A percentile compares a stretch with the other conserved stretches of the same genome.
These are phyloP conservation scores for Erucastrum elatum DNA, from an alignment of 345 rosid genomes.

Conservation along the genomic window DNA sequence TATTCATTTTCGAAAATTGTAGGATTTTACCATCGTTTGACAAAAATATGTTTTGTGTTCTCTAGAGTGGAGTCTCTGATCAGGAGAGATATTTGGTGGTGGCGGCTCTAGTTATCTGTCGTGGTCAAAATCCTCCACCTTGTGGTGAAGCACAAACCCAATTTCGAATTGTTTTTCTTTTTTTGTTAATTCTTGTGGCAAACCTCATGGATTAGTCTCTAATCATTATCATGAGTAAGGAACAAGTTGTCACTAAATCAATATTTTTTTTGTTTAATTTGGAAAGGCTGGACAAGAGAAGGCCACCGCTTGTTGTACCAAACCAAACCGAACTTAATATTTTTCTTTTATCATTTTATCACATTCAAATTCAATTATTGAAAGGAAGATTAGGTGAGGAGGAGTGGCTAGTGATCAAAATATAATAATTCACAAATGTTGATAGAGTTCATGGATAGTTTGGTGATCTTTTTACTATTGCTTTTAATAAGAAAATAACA, in stretches of 20 bases:
- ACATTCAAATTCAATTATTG: conserved; percentile 9
- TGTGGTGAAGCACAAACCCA: conserved; percentile 24
- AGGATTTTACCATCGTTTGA: not conserved
- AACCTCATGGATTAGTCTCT: not conserved
- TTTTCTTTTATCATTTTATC: not conserved
- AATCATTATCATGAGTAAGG: not conserved
- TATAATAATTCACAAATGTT: not conserved
- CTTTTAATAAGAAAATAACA: too few species aligned
- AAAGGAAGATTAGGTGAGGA: conserved; percentile 14
- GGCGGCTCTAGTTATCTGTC: not conserved
- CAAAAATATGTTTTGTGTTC: not conserved
- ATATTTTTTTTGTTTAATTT: not conserved
- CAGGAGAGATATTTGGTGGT: not conserved
- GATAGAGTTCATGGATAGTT: not conserved
- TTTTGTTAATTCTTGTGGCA: conserved; percentile 10
- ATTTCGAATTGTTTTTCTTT: conserved; percentile 19
- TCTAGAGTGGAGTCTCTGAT: not conserved
- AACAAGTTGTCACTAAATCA: not conserved
- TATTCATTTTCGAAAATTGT: not conserved
- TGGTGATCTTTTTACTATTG: not conserved
- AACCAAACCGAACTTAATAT: not conserved
- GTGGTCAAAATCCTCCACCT: conserved; percentile 18
- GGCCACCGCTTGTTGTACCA: too few species aligned
- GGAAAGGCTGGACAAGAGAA: too few species aligned
- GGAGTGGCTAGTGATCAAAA: not conserved